Base-by-base conservation (phyloP, 2,329 filamentous ascomycete species). In the Phoma herbarum region DNA sequence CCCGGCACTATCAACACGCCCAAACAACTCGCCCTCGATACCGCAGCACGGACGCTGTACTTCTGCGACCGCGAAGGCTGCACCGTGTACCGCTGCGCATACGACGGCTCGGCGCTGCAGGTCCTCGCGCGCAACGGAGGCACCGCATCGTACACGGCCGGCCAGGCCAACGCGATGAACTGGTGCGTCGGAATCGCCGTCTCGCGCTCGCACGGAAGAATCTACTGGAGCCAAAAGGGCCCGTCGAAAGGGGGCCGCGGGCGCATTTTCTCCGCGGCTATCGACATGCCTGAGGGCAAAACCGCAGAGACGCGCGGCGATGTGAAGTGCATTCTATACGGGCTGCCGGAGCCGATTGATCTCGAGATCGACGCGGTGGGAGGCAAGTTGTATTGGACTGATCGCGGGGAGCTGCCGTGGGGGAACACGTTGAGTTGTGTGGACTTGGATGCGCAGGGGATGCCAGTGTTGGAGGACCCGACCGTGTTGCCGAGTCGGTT, bases 201-300 rank as follows among this genome's bases (percentile, higher is more conserved):
- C 0, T 79, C 80, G 3, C 72, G 73, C 0, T 58, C 70, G 0
- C 71, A 73, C 1, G 78, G 79, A 14, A 78, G 80, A 41, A 76
- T 88, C 44, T 88, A 84, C 77, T 88, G 86, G 86, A 85, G 83
- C 0, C 85, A 88, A 50, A 88, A 88, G 64, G 86, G 86, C 0
- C 73, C 78, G 0, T 79, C 80, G 3, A 88, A 87, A 68, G 79
- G 77, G 0, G 74, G 71, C 1, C 67, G 79, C 39, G 86, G 86
- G 0, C 78, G 81, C 3, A 86, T 88, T 42, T 84, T 85, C 67
- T 73, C 77, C 4, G 84, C 85, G 0, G 73, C 82, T 1, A 64
- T 74, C 0, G 81, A 85, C 37, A 74, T 84, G 26, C 75, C 79
- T 49, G 37, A 43, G 10, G 48, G 44, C 16, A 49, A 56, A 4